These are phyloP conservation scores for Tagetes erecta DNA, from an alignment of 129 eudicot species.

Conservation along the genomic window DNA sequence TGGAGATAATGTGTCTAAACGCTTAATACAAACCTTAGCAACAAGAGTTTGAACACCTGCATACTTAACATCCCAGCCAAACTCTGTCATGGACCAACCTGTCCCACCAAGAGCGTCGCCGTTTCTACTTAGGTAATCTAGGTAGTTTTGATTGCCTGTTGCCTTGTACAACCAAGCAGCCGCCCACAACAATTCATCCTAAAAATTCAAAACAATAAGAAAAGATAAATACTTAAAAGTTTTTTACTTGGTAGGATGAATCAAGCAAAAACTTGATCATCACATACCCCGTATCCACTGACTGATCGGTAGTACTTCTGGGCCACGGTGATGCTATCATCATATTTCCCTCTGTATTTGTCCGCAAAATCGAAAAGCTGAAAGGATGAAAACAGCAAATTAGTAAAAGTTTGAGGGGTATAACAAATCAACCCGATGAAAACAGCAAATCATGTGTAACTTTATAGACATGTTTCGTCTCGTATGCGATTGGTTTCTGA, in stretches of 20 bases:
- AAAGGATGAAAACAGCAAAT: slow-evolving; percentile 38
- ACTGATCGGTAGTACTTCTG: slow-evolving; percentile 65
- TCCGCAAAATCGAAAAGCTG: slow-evolving; percentile 83
- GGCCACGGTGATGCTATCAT: slow-evolving; percentile 49
- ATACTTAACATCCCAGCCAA: slow-evolving; percentile 79
- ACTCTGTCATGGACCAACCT: slow-evolving; percentile 65
- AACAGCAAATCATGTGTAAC: too few relatives aligned
- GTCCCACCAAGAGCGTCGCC: slow-evolving; percentile 56
- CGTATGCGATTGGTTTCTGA: too few relatives aligned
- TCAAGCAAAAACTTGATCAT: not conserved
- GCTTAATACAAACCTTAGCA: slow-evolving; percentile 41
- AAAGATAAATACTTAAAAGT: not conserved
- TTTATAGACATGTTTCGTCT: too few relatives aligned
- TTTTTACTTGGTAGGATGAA: too few relatives aligned
- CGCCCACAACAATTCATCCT: slow-evolving; percentile 97
- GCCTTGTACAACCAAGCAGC: slow-evolving; percentile 99
- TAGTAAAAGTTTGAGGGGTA: slow-evolving; percentile 45
- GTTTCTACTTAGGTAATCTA: slow-evolving; percentile 49
- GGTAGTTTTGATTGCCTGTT: slow-evolving; percentile 47
- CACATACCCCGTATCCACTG: slow-evolving; percentile 59
- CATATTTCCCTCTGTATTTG: slow-evolving; percentile 72
- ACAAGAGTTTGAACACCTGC: slow-evolving; percentile 72
- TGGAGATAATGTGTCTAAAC: too few relatives aligned
- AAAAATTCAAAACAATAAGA: not conserved
- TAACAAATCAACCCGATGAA: too few relatives aligned